Percentiles rank a stretch among this genome's conserved stretches.
phyloP scores from a whole-genome alignment of 2,329 filamentous ascomycete genomes.

The Aspergillus intermedius region DNA sequence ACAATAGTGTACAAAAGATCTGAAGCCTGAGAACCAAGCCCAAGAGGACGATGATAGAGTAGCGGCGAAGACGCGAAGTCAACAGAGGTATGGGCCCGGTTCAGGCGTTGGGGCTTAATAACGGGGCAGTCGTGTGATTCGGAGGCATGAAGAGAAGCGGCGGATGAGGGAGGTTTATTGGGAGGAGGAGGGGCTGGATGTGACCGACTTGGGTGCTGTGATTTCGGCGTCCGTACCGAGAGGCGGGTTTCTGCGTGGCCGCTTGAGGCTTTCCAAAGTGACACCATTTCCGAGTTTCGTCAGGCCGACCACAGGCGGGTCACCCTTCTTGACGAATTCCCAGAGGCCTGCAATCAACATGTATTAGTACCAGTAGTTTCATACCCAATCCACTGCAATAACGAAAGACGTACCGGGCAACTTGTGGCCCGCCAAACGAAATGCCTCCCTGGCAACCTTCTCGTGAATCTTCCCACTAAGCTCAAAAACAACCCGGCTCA shows the following conservation, averaged over 20 bases:
- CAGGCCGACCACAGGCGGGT: conserved; percentile 81
- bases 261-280: conserved; percentile 76
- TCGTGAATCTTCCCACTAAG: conserved; percentile 89
- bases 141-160: conserved; percentile 7
- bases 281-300: conserved; percentile 79
- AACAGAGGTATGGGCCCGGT: conserved; percentile 51
- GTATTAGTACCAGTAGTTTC: conserved; percentile 12
- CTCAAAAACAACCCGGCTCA: conserved; percentile 89
- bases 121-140: conserved; percentile 6
- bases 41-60: conserved; percentile 31
- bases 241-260: conserved; percentile 63
- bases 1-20: conserved; percentile 38
- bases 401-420: conserved; percentile 63
- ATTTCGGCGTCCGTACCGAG: conserved; percentile 25
- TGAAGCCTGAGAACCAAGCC: conserved; percentile 29
- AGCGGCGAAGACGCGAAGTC: conserved; percentile 39
- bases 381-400: neutral
- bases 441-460: conserved; percentile 87
- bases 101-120: conserved; percentile 49
- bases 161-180: conserved; percentile 23
- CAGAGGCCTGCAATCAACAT: conserved; percentile 46
- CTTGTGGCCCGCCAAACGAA: conserved; percentile 89
- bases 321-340: conserved; percentile 90
- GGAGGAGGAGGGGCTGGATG: conserved; percentile 30
- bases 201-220: conserved; percentile 26